These are phyloP conservation scores for Naganishia friedmannii DNA, from an alignment of 768 basidiomycete genomes.

Conservation along the genomic window DNA sequence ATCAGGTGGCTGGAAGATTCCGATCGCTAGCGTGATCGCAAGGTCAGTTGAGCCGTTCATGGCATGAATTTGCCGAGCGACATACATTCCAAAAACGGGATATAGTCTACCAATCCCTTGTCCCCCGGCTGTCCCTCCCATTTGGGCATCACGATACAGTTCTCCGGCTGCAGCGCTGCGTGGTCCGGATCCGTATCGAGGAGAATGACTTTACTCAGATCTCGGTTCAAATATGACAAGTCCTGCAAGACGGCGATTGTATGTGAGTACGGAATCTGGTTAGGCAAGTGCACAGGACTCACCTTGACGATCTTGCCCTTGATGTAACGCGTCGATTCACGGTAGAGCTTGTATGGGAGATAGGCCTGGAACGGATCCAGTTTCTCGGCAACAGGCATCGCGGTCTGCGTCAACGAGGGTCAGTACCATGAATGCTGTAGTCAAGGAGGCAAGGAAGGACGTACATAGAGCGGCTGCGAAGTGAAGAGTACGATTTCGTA, in stretches of 20 bases:
- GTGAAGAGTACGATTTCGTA: constrained; percentile 98
- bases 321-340: constrained; percentile 79
- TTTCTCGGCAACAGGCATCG: constrained; percentile 81
- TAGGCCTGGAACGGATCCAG: constrained; percentile 89
- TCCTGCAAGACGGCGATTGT: constrained; percentile 58
- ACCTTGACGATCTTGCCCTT: constrained; percentile 85
- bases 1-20: constrained; percentile 81
- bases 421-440: neutral
- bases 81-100: constrained; percentile 92
- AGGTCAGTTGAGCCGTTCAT: neutral
- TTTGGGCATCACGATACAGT: constrained; percentile 74
- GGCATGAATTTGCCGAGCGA: constrained; percentile 21
- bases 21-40: constrained; percentile 64
- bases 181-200: constrained; percentile 83
- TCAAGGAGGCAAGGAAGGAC: constrained; percentile 46
- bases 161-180: constrained; percentile 75
- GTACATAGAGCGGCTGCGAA: constrained; percentile 77
- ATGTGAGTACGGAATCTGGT: constrained; percentile 10
- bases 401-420: constrained; percentile 61
- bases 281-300: neutral
- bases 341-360: constrained; percentile 84
- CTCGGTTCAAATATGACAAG: constrained; percentile 88
- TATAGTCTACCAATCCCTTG: constrained; percentile 77
- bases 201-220: constrained; percentile 80
- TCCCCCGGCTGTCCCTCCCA: constrained; percentile 80